A percentile compares a stretch with the other conserved stretches of the same genome.
Evolutionary conservation across 2,329 filamentous ascomycete genomes (phyloP).

Genomic region (Parafenestella ontariensis): DNA sequence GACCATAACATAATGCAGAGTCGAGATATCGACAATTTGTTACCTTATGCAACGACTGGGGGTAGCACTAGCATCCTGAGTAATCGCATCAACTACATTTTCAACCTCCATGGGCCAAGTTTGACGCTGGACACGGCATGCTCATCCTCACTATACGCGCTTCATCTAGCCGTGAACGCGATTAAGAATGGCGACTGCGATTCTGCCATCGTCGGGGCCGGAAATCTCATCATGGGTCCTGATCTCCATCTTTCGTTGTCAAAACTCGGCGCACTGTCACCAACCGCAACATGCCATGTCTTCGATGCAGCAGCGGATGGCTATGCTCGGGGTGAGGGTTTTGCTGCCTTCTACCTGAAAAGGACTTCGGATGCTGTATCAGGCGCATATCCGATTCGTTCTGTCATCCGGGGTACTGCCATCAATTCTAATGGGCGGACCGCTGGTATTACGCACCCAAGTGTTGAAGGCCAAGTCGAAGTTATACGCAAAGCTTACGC

Average conservation of each 20-base stretch:
- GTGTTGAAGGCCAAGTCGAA: slow-evolving; percentile 17
- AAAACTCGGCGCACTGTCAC: slow-evolving; percentile 19
- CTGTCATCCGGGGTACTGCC: slow-evolving; percentile 5
- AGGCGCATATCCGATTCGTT: slow-evolving; percentile 7
- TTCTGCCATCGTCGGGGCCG: slow-evolving; percentile 21
- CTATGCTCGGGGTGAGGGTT: slow-evolving; percentile 30
- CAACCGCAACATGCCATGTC: slow-evolving; percentile 14
- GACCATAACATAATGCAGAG: slow-evolving; percentile 15
- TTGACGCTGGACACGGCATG: slow-evolving; percentile 27
- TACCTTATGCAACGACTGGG: slow-evolving; percentile 22
- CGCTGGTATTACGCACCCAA: slow-evolving; percentile 26
- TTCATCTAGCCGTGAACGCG: slow-evolving; percentile 20
- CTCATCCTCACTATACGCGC: slow-evolving; percentile 19
- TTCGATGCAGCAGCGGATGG: slow-evolving; percentile 31
- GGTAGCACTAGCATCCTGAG: slow-evolving; percentile 19
- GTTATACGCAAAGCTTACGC: slow-evolving; percentile 20
- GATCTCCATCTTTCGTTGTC: not conserved
- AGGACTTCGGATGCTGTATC: not conserved
- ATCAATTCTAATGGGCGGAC: slow-evolving; percentile 5
- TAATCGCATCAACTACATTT: slow-evolving; percentile 34
- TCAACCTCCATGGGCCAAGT: slow-evolving; percentile 29
- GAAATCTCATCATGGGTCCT: slow-evolving; percentile 17
- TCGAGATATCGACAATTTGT: slow-evolving; percentile 22
- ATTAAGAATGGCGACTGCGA: slow-evolving; percentile 24
- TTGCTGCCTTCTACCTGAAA: slow-evolving; percentile 54